Base-by-base conservation (phyloP, 495 filamentous ascomycete species). In the Aspergillus heteromorphus region DNA sequence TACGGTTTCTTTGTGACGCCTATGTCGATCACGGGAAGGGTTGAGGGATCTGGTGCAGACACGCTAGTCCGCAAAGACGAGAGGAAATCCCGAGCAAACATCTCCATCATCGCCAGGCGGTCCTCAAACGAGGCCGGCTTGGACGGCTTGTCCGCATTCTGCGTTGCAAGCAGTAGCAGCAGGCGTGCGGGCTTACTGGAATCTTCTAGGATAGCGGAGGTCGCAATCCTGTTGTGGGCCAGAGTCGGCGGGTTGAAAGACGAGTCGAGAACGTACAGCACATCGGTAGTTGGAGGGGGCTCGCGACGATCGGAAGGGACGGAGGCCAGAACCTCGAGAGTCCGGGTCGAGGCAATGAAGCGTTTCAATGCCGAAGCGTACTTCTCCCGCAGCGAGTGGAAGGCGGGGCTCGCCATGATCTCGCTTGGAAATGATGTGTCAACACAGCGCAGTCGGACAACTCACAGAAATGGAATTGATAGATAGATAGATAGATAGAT, bases 241-340 rank as follows among this genome's bases (percentile, higher is more conserved):
- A 79, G 74, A 2, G 91, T 92, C 9, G 92, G 92, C 14, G 92
- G 92, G 64, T 97, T 97, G 81, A 96, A 97, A 52, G 88, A 92
- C 2, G 92, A 95, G 69, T 97, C 92, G 60, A 97, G 83, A 57
- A 97, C 83, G 67, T 91, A 86, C 59, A 97, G 79, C 18, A 75
- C 75, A 50, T 76, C 72, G 30, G 31, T 60, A 36, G 38, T 59
- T 1, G 43, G 43, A 23, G 49, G 13, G 27, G 63, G 7, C 8
- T 58, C 65, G 17, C 59, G 45, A 38, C 50, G 56, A 18, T 66
- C 47, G 47, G 59, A 31, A 49, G 78, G 65, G 30, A 84, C 53
- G 6, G 82, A 85, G 57, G 77, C 75, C 13, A 89, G 69, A 49
- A 89, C 70, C 45, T 79, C 76, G 49, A 91, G 83, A 30, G 71